Conservation (phyloP, 495 filamentous ascomycete genomes). For the Trichoderma gamsii region DNA sequence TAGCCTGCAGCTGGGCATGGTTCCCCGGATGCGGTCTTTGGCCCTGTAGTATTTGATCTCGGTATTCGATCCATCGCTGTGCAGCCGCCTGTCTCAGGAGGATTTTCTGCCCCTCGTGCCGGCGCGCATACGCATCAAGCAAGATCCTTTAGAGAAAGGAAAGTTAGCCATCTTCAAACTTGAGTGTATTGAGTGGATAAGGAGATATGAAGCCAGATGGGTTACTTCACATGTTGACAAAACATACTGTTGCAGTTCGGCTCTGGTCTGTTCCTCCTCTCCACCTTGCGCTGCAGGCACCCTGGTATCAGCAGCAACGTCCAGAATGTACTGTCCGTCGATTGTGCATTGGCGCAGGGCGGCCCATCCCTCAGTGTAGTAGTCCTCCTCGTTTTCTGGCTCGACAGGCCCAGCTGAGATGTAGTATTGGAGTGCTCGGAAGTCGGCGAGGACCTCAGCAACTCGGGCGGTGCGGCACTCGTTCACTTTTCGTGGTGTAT, state of each 20-base stretch:
- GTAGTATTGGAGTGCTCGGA: constrained; percentile 72
- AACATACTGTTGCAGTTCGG: constrained; percentile 67
- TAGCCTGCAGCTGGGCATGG: constrained; percentile 49
- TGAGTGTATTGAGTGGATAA: not conserved
- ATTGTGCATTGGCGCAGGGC: constrained; percentile 67
- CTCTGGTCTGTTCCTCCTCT: constrained; percentile 63
- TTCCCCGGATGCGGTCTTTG: constrained; percentile 54
- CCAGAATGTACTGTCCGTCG: constrained; percentile 69
- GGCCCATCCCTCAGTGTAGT: constrained; percentile 71
- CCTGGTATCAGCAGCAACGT: constrained; percentile 57
- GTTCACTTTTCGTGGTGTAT: constrained; percentile 58
- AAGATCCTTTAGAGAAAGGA: constrained; percentile 52
- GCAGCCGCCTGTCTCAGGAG: constrained; percentile 74
- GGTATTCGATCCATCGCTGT: constrained; percentile 71
- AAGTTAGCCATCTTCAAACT: not conserved
- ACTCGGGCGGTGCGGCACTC: constrained; percentile 74
- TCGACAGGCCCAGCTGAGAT: constrained; percentile 64
- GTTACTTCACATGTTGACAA: not conserved
- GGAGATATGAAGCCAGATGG: not conserved
- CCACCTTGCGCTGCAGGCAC: constrained; percentile 50
- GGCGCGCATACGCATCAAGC: constrained; percentile 68
- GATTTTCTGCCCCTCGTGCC: constrained; percentile 81
- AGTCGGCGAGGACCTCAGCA: constrained; percentile 79
- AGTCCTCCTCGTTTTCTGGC: constrained; percentile 56
- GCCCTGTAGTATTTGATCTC: constrained; percentile 60